Conservation (phyloP, 805 yeast genomes). For the Wickerhamomyces queroliae region DNA sequence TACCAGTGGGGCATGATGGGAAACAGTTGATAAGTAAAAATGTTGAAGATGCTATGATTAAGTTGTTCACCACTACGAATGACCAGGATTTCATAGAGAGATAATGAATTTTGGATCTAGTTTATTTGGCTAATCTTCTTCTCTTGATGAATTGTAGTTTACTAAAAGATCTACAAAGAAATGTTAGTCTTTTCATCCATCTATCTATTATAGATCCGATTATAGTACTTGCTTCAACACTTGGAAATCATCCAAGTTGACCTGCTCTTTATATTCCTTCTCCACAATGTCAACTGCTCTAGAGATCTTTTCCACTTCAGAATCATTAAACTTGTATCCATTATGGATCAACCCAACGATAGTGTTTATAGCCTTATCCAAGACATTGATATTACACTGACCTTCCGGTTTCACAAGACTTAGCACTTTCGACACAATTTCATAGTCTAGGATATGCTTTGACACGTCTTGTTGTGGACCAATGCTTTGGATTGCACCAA, state of each 20-base stretch:
- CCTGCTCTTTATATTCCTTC: constrained; percentile 36
- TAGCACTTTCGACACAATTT: constrained; percentile 23
- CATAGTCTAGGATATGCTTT: constrained; percentile 28
- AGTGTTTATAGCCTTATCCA: constrained; percentile 52
- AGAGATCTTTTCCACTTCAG: constrained; percentile 33
- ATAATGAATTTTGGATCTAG: neutral
- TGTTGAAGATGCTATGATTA: constrained; percentile 41
- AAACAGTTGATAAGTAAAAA: constrained; percentile 43
- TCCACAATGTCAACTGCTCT: constrained; percentile 32
- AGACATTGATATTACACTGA: constrained; percentile 40
- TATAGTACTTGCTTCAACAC: constrained; percentile 37
- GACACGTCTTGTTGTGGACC: constrained; percentile 37
- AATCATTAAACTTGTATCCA: constrained; percentile 38
- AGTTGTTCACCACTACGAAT: constrained; percentile 42
- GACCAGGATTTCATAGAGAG: constrained; percentile 33
- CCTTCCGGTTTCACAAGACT: constrained; percentile 20
- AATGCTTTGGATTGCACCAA: constrained; percentile 55
- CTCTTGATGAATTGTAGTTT: constrained; percentile 15
- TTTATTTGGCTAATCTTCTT: constrained; percentile 4
- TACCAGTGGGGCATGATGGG: constrained; percentile 38
- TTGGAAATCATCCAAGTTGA: constrained; percentile 50
- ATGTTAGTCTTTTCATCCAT: constrained; percentile 8
- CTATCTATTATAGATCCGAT: constrained; percentile 1
- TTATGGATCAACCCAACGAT: constrained; percentile 39
- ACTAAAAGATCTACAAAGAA: constrained; percentile 11